Percentiles rank a stretch among this genome's conserved stretches.
phyloP scores from a whole-genome alignment of 345 rosid species.

The Hibiscus mutabilis region DNA sequence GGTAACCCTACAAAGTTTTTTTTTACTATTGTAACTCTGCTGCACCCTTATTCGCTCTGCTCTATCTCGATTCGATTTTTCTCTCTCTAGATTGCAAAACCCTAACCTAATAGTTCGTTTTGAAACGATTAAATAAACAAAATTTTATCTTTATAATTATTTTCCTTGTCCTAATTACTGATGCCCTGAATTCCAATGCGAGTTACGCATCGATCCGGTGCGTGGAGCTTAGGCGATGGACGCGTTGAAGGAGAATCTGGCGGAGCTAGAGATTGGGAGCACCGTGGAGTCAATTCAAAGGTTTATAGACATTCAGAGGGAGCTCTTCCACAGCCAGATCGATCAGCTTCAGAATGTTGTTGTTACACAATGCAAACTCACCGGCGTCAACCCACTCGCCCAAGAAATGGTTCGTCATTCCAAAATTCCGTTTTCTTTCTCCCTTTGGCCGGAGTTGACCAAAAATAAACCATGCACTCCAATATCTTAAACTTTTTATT shows the following conservation, averaged over 20 bases:
- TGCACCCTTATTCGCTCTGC: not conserved
- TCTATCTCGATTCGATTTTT: not conserved
- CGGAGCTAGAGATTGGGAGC: constrained; percentile 54
- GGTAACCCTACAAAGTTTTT: not conserved
- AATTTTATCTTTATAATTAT: not conserved
- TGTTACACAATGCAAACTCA: constrained; percentile 83
- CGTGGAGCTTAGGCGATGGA: constrained; percentile 37
- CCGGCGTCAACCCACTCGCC: constrained; percentile 96
- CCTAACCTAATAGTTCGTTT: constrained; percentile 30
- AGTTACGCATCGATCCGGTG: constrained; percentile 19
- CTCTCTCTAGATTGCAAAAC: constrained; percentile 13
- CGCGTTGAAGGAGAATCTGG: constrained; percentile 32
- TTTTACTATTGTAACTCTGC: not conserved
- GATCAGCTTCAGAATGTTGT: constrained; percentile 72
- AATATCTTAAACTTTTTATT: not conserved
- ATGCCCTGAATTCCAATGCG: constrained; percentile 20
- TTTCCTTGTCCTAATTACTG: not conserved
- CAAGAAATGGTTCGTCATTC: constrained; percentile 79
- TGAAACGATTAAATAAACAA: not conserved
- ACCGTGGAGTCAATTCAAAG: constrained; percentile 57
- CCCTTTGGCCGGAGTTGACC: constrained; percentile 2
- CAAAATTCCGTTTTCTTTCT: not conserved
- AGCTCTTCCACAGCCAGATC: constrained; percentile 78
- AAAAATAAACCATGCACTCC: too few species aligned
- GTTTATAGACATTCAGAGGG: constrained; percentile 60